Percentiles rank a stretch among this genome's conserved stretches.
These are phyloP conservation scores for Boletellus deceptivus DNA, from an alignment of 1,284 basidiomycete genomes.

Conservation along the genomic window DNA sequence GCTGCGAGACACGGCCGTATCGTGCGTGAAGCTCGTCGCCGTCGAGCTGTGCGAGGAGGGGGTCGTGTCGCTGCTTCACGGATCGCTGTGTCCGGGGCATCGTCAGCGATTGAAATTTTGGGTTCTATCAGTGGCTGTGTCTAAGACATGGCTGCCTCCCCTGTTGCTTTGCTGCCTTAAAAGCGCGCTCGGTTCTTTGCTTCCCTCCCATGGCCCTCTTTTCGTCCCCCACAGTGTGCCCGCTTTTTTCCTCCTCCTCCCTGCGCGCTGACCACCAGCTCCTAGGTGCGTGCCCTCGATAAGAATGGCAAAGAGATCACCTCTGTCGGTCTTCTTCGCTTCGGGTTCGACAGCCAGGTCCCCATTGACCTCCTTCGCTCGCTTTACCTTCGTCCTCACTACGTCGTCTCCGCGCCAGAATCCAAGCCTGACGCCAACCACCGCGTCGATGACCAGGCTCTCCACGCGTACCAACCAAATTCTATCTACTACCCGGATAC, in stretches of 20 bases:
- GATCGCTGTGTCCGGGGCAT: slow-evolving; percentile 66
- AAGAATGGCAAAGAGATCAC: slow-evolving; percentile 75
- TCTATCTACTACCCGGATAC: slow-evolving; percentile 79
- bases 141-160: not conserved
- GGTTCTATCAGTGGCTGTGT: slow-evolving; percentile 18
- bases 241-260: slow-evolving; percentile 1
- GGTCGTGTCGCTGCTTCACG: slow-evolving; percentile 73
- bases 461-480: slow-evolving; percentile 71
- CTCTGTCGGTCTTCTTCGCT: slow-evolving; percentile 76
- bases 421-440: slow-evolving; percentile 37
- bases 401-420: slow-evolving; percentile 51
- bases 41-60: slow-evolving; percentile 78
- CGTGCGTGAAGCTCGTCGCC: slow-evolving; percentile 73
- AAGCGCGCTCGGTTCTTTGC: not conserved
- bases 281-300: slow-evolving; percentile 62
- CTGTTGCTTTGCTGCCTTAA: not conserved
- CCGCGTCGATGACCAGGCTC: slow-evolving; percentile 47
- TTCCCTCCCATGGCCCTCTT: slow-evolving; percentile 21
- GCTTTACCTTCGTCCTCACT: slow-evolving; percentile 84
- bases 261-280: slow-evolving; percentile 8
- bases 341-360: slow-evolving; percentile 87
- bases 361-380: slow-evolving; percentile 75
- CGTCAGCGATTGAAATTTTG: too few species aligned
- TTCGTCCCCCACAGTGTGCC: slow-evolving; percentile 19
- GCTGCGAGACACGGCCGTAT: slow-evolving; percentile 75